A percentile compares a stretch with the other conserved stretches of the same genome.
These are phyloP conservation scores for Xylariaceae sp. DNA, from an alignment of 2,329 filamentous ascomycete genomes.

Conservation along the genomic window DNA sequence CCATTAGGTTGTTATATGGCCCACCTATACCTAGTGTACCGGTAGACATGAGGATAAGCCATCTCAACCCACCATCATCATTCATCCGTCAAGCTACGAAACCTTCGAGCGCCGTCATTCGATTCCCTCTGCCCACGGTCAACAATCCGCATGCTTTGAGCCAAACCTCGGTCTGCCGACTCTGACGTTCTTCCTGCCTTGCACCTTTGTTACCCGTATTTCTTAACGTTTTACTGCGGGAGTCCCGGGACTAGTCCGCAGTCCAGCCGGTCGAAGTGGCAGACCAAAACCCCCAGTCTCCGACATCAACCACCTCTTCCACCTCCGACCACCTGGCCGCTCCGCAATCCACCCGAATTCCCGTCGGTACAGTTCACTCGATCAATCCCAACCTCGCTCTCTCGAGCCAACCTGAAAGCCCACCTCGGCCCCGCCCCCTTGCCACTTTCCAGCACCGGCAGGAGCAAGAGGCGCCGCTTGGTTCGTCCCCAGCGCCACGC, in stretches of 20 bases:
- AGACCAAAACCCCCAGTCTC: conserved; percentile 55
- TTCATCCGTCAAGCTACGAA: conserved; percentile 19
- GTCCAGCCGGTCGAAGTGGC: conserved; percentile 60
- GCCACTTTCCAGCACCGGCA: conserved; percentile 13
- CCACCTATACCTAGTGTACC: background rate
- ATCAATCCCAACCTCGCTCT: conserved; percentile 27
- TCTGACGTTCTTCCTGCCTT: background rate
- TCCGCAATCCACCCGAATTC: conserved; percentile 46
- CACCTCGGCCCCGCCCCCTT: conserved; percentile 12
- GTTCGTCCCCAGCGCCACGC: conserved; percentile 16
- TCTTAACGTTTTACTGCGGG: conserved; percentile 33
- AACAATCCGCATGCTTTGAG: conserved; percentile 9
- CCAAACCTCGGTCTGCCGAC: conserved; percentile 1
- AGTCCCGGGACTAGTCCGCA: conserved; percentile 38
- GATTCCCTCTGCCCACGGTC: conserved; percentile 7
- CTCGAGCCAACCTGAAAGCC: conserved; percentile 4
- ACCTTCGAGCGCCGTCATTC: conserved; percentile 15
- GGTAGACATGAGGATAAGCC: conserved; percentile 26
- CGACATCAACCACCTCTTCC: conserved; percentile 51
- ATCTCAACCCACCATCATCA: conserved; percentile 19
- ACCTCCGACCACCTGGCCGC: conserved; percentile 61
- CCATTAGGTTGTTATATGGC: conserved; percentile 11
- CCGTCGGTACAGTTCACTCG: conserved; percentile 43
- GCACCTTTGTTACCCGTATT: conserved; percentile 6
- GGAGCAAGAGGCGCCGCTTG: background rate